Base-by-base conservation (phyloP, 495 filamentous ascomycete genomes). In the Aspergillus biplanus region DNA sequence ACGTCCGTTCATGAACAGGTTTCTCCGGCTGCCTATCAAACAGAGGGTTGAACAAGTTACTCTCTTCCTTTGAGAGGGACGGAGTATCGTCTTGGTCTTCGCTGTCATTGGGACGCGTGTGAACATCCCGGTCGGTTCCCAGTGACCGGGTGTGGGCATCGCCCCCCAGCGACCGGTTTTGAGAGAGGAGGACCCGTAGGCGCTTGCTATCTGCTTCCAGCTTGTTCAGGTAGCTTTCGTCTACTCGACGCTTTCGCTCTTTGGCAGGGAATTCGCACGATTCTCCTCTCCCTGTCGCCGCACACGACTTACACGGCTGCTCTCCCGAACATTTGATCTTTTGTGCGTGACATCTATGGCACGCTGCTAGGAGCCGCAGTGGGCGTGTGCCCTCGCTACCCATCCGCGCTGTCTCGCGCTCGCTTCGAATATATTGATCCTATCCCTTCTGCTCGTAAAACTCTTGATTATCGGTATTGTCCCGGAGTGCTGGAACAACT, bases 311-410 rank as follows among this genome's bases (percentile, higher is more conserved):
- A 44, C 68, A 70, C 5, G 68, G 68, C 12, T 15, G 48, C 31
- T 54, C 42, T 6, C 65, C 65, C 15, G 68, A 68, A 44, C 68
- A 70, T 49, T 66, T 70, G 57, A 62, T 66, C 55, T 68, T 70
- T 13, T 66, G 59, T 42, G 56, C 53, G 21, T 68, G 62, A 42
- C 68, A 70, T 37, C 63, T 67, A 59, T 59, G 48, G 56, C 68
- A 63, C 61, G 61, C 61, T 52, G 61, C 61, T 21, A 63, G 9
- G 44, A 63, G 61, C 37, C 61, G 61, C 53, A 15, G 37, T 31
- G 53, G 53, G 44, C 61, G 49, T 50, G 44, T 27, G 32, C 44
- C 53, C 4, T 49, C 31, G 33, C 44, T 35, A 56, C 44, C 42
- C 61, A 63, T 63, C 33, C 35, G 33, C 18, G 9, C 7, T 46